These are phyloP conservation scores for Viridothelium virens DNA, from an alignment of 495 filamentous ascomycete genomes.

Conservation along the genomic window DNA sequence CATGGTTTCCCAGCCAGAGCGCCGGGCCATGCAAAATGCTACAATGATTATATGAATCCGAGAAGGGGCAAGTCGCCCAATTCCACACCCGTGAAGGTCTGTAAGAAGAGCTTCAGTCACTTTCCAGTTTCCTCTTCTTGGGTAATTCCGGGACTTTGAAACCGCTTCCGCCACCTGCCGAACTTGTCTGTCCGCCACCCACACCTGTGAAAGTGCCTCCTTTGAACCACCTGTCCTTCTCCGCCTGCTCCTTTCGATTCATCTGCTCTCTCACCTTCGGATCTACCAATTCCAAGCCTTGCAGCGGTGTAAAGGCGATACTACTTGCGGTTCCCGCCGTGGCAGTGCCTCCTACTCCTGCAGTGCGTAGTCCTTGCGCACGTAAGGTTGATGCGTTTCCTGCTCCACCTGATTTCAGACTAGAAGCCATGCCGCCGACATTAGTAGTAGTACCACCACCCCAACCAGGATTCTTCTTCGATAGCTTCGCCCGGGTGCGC, in stretches of 20 bases:
- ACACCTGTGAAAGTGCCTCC: conserved; percentile 93
- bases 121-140: conserved; percentile 32
- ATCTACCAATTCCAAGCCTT: conserved; percentile 92
- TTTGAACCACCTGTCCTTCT: conserved; percentile 93
- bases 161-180: conserved; percentile 32
- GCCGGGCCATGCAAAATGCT: neutral
- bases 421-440: conserved; percentile 58
- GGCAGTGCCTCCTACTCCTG: conserved; percentile 64
- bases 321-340: conserved; percentile 68
- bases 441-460: conserved; percentile 62
- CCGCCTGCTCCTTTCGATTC: conserved; percentile 75
- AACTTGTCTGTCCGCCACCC: conserved; percentile 40
- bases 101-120: neutral
- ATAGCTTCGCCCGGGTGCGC: conserved; percentile 81
- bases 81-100: neutral
- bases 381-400: conserved; percentile 60
- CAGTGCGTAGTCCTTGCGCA: conserved; percentile 63
- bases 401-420: conserved; percentile 68
- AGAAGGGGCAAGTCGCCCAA: neutral
- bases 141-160: conserved; percentile 40
- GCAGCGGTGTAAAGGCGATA: conserved; percentile 87
- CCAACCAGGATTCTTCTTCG: conserved; percentile 96
- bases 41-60: neutral
- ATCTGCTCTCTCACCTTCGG: conserved; percentile 77
- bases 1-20: neutral